Percentiles rank a stretch among this genome's conserved stretches.
Evolutionary conservation across 2,329 filamentous ascomycete genomes (phyloP).

Genomic region (Rhynchosporium graminicola): DNA sequence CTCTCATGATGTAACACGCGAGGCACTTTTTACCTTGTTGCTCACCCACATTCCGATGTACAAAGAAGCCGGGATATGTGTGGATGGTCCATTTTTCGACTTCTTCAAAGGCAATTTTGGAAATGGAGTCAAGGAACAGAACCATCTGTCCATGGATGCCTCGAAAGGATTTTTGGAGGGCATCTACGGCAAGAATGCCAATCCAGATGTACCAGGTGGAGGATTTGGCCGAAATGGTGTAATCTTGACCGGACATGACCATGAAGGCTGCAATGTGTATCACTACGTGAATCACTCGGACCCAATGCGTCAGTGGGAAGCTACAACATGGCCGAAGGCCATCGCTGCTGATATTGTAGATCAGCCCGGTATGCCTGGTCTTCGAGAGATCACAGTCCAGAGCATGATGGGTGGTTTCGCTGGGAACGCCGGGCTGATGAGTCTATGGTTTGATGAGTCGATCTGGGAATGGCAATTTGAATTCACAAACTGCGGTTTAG

Average conservation of each 20-base stretch:
- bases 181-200: constrained; percentile 74
- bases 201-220: constrained; percentile 55
- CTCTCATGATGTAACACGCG: constrained; percentile 59
- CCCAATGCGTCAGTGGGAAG: constrained; percentile 42
- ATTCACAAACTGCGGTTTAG: constrained; percentile 75
- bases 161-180: constrained; percentile 79
- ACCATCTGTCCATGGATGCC: constrained; percentile 75
- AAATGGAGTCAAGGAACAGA: constrained; percentile 85
- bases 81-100: constrained; percentile 79
- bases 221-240: constrained; percentile 73
- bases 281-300: constrained; percentile 74
- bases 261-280: constrained; percentile 87
- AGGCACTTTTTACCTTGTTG: constrained; percentile 74
- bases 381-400: constrained; percentile 88
- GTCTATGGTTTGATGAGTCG: constrained; percentile 80
- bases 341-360: constrained; percentile 45
- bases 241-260: constrained; percentile 91
- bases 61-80: constrained; percentile 79
- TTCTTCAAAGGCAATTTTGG: constrained; percentile 68
- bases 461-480: constrained; percentile 79
- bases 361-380: constrained; percentile 54
- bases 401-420: constrained; percentile 98
- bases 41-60: constrained; percentile 91
- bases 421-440: constrained; percentile 88
- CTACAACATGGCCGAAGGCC: constrained; percentile 50